Evolutionary conservation across 805 yeast genomes (phyloP).

Genomic region (Saturnispora quitensis): DNA sequence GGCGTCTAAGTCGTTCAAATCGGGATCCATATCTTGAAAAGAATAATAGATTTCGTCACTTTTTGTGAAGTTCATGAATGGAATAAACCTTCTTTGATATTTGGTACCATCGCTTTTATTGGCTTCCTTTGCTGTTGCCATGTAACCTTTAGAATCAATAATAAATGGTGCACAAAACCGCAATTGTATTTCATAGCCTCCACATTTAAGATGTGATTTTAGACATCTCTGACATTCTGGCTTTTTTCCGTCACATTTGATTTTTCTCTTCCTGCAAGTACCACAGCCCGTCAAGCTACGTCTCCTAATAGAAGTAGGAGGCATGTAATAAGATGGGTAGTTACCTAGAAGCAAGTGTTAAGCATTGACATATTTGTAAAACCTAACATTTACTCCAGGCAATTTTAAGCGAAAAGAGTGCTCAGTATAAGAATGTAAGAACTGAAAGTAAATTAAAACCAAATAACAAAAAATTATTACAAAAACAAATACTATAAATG

Average conservation of each 20-base stretch:
- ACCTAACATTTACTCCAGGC: not conserved
- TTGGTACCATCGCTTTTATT: conserved; percentile 6
- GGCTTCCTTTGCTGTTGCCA: conserved; percentile 11
- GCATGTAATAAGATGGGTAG: not conserved
- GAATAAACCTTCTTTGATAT: conserved; percentile 34
- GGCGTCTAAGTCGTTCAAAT: conserved; percentile 23
- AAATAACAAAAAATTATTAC: not conserved
- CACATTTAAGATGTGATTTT: conserved; percentile 37
- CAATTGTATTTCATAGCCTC: conserved; percentile 41
- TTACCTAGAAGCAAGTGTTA: not conserved
- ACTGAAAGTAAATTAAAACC: not conserved
- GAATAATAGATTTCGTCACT: conserved; percentile 27
- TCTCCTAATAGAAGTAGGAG: conserved; percentile 7
- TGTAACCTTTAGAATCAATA: conserved; percentile 18
- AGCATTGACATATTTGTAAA: not conserved
- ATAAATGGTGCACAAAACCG: conserved; percentile 38
- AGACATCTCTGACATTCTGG: conserved; percentile 41
- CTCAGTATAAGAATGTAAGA: not conserved
- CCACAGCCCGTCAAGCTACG: conserved; percentile 43
- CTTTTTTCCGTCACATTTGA: conserved; percentile 35
- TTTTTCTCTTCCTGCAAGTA: conserved; percentile 43
- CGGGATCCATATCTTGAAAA: conserved; percentile 31
- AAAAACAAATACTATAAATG: not conserved
- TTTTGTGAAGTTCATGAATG: conserved; percentile 33
- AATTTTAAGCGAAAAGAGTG: conserved; percentile 8